Base-by-base conservation (phyloP, 441 rosid genomes). In the Mallotus repandus region DNA sequence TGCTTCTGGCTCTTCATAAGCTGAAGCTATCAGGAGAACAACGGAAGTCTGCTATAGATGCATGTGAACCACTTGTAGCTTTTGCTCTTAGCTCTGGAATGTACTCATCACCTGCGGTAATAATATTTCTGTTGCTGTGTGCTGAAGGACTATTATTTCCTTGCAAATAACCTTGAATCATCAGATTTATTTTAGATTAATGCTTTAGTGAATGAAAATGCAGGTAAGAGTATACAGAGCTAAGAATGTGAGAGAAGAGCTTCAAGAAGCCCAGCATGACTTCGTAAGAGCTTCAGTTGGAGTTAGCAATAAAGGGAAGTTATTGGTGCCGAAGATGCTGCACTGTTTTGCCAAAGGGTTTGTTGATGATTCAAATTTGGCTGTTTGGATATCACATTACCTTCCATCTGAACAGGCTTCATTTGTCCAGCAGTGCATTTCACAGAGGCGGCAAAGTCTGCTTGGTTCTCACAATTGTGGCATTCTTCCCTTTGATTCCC, bases 31-130 rank as follows among this genome's bases (percentile, higher is more conserved):
- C 93, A 54, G 96, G 87, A 43, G 98, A 90, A 76, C 93, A 89
- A 78, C 78, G 78, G 69, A 88, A 85, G 72, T 91, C 83, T 19
- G 89, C 91, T 68, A 65, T 89, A 19, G 83, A 82, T 75, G 56
- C 76, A 70, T 72, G 85, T 57, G 92, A 94, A 72, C 95, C 95
- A 49, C 88, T 88, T 49, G 82, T 87, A 43, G 86, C 91, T 52
- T 92, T 94, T 63, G 93, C 97, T 73, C 92, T 92, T 73, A 92
- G 97, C 82, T 87, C 87, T 0, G 97, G 98, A 81, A 90, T 88
- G 89, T 86, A 90, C 85, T 92, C 97, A 35, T 94, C 96, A 1
- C 97, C 98, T 21, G 95, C 89, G 69, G 97, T 94, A 89, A 81
- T 52, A 52, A 62, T 38, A n/a, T 32, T 43, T 25, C 16, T 21